Evolutionary conservation across 1,139 yeast genomes (phyloP).

Genomic region (Sugiyamaella neomexicana): DNA sequence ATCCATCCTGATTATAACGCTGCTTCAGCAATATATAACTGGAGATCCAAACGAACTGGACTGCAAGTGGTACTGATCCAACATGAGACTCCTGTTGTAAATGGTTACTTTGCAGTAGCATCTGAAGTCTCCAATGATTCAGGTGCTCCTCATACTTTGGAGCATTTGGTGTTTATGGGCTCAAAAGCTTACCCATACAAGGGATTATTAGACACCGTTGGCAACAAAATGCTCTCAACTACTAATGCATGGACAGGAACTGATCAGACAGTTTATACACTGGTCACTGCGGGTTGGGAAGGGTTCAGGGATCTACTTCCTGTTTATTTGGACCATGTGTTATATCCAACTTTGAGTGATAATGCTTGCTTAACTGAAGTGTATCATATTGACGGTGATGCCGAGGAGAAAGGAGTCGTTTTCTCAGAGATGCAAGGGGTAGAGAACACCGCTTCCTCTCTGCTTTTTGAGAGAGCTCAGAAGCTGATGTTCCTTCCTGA

Average conservation of each 20-base stretch:
- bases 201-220: slow-evolving; percentile 84
- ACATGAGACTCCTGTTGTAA: slow-evolving; percentile 85
- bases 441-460: slow-evolving; percentile 75
- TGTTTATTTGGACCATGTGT: slow-evolving; percentile 82
- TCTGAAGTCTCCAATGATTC: slow-evolving; percentile 85
- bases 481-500: slow-evolving; percentile 56
- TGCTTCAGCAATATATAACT: slow-evolving; percentile 43
- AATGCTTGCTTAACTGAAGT: slow-evolving; percentile 94
- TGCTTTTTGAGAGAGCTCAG: slow-evolving; percentile 63
- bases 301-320: slow-evolving; percentile 86
- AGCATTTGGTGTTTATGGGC: slow-evolving; percentile 94
- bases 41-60: slow-evolving; percentile 78
- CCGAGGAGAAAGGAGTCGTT: slow-evolving; percentile 94
- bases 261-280: slow-evolving; percentile 92
- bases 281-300: slow-evolving; percentile 94
- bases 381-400: slow-evolving; percentile 87
- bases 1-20: slow-evolving; percentile 32
- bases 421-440: slow-evolving; percentile 97
- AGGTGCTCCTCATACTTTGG: slow-evolving; percentile 95
- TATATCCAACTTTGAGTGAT: slow-evolving; percentile 83
- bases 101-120: slow-evolving; percentile 93
- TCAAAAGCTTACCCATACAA: slow-evolving; percentile 86
- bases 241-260: slow-evolving; percentile 98
- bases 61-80: slow-evolving; percentile 74
- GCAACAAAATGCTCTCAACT: slow-evolving; percentile 78